Percentiles rank a stretch among this genome's conserved stretches.
Evolutionary conservation across 2,329 filamentous ascomycete species (phyloP).

Genomic region (Apiospora saccharicola): DNA sequence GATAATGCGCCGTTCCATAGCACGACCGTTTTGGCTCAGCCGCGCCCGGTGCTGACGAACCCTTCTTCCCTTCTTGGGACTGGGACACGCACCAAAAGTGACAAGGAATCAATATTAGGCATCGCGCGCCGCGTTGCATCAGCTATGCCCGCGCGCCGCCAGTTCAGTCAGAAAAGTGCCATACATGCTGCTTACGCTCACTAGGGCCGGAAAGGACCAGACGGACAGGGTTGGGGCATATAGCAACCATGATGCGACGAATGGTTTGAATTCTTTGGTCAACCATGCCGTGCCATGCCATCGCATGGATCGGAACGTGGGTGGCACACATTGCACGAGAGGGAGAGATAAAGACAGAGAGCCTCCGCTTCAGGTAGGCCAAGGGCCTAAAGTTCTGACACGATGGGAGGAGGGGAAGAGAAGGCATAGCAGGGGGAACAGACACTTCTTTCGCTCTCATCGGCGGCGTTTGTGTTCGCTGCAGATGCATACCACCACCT

Average conservation of each 20-base stretch:
- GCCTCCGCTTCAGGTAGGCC: not conserved
- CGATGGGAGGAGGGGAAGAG: not conserved
- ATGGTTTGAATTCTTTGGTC: not conserved
- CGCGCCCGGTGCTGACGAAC: not conserved
- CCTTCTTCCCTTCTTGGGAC: not conserved
- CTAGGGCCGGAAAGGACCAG: not conserved
- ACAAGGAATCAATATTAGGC: not conserved
- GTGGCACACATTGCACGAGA: not conserved
- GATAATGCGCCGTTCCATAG: not conserved
- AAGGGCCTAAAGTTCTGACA: not conserved
- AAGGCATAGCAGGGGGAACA: not conserved
- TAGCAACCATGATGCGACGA: not conserved
- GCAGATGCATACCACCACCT: not conserved
- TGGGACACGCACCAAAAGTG: not conserved
- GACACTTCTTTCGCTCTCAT: not conserved
- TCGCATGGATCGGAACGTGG: not conserved
- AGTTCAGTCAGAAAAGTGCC: not conserved
- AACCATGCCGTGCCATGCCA: not conserved
- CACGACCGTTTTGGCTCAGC: not conserved
- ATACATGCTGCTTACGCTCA: not conserved
- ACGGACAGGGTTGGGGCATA: not conserved
- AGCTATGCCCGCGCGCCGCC: not conserved
- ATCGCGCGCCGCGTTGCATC: conserved; percentile 5
- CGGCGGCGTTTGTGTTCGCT: not conserved
- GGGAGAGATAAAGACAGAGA: not conserved